phyloP scores from a whole-genome alignment of 148 eudicot species.

The Cornus suecica region DNA sequence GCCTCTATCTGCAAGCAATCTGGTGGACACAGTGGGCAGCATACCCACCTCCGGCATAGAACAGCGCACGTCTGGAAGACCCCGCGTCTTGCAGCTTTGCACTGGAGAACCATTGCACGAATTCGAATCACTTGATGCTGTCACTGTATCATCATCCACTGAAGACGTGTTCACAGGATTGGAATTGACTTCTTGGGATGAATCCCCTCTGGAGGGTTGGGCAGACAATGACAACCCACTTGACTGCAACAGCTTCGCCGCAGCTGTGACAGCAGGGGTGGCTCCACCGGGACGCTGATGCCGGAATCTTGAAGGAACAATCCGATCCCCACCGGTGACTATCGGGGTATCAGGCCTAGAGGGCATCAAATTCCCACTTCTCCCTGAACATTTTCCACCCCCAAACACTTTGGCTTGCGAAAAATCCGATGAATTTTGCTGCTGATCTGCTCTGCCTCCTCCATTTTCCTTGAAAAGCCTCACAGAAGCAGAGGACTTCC shows the following conservation, averaged over 20 bases:
- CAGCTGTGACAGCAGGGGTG: constrained; percentile 37
- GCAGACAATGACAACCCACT: constrained; percentile 26
- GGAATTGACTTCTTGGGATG: neutral
- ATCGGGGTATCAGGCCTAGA: constrained; percentile 46
- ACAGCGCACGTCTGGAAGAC: constrained; percentile 21
- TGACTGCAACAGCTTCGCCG: constrained; percentile 52
- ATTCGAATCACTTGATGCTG: neutral
- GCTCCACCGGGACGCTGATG: neutral
- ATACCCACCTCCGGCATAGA: constrained; percentile 29
- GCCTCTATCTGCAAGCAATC: constrained; percentile 22
- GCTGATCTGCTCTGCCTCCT: constrained; percentile 18
- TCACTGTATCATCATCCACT: neutral
- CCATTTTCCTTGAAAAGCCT: constrained; percentile 41
- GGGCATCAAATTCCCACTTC: neutral
- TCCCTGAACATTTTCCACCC: neutral
- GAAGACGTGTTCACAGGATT: constrained; percentile 16
- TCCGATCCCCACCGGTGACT: constrained; percentile 24
- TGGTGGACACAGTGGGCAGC: constrained; percentile 1
- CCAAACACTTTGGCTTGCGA: neutral
- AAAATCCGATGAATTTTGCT: constrained; percentile 16
- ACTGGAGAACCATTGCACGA: constrained; percentile 18
- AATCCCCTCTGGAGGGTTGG: constrained; percentile 5
- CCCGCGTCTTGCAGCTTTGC: constrained; percentile 9
- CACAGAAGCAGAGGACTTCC: constrained; percentile 33
- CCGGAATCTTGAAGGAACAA: constrained; percentile 33